Evolutionary conservation across 352 stramenopile genomes (phyloP).

Genomic region (Phytophthora quininea): DNA sequence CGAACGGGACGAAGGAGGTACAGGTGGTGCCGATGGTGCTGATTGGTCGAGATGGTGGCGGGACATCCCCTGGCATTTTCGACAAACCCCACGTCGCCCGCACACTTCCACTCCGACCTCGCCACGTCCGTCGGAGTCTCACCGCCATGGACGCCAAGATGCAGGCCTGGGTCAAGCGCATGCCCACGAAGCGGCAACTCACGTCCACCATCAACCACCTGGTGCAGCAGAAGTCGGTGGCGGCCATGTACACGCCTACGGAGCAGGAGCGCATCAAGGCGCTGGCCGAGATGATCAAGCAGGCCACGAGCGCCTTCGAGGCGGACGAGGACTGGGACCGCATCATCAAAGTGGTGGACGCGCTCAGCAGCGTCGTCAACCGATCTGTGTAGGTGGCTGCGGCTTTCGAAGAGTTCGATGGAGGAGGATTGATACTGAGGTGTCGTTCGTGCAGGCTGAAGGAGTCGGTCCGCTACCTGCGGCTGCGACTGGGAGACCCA

Average conservation of each 20-base stretch:
- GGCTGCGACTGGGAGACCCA: constrained; percentile 69
- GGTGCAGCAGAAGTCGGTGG: constrained; percentile 83
- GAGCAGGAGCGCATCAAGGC: constrained; percentile 78
- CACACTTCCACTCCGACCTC: constrained; percentile 5
- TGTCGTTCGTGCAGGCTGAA: constrained; percentile 47
- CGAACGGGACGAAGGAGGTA: no score
- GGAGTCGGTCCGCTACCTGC: constrained; percentile 76
- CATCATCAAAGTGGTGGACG: constrained; percentile 82
- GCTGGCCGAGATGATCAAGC: constrained; percentile 70
- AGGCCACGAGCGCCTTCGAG: constrained; percentile 78
- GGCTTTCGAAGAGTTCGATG: neutral
- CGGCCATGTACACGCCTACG: constrained; percentile 74
- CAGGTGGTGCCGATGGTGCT: no score
- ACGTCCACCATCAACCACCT: constrained; percentile 67
- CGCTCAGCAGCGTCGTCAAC: constrained; percentile 69
- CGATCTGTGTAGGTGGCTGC: constrained; percentile 46
- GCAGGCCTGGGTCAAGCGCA: constrained; percentile 62
- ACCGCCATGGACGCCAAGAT: constrained; percentile 68
- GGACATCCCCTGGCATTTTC: no score
- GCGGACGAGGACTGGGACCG: constrained; percentile 72
- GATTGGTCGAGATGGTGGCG: no score
- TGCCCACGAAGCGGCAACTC: constrained; percentile 78
- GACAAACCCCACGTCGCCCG: no score
- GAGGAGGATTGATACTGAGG: neutral
- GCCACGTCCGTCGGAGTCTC: constrained; percentile 13